Conservation (phyloP, 176 grass and related monocot species). For the Ampelocalamus luodianensis region DNA sequence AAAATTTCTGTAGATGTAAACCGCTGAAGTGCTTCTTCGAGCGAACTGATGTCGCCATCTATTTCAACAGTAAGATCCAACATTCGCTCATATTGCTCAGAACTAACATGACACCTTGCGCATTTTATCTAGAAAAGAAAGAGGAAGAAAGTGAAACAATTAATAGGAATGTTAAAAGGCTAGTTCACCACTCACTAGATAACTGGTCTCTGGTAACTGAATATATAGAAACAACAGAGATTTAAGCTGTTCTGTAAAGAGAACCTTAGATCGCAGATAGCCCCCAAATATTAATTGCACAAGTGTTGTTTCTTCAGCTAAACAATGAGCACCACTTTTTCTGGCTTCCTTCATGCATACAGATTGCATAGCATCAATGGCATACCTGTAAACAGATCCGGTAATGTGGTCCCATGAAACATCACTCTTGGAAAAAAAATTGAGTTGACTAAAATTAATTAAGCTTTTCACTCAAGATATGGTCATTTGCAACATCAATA, state of each 20-base stretch:
- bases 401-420: slow-evolving; percentile 25
- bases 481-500: slow-evolving; percentile 22
- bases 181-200: not conserved
- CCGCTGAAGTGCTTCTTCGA: slow-evolving; percentile 80
- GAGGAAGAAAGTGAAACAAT: slow-evolving; percentile 15
- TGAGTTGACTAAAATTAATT: slow-evolving; percentile 21
- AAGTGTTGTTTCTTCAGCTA: slow-evolving; percentile 82
- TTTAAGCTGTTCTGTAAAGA: slow-evolving; percentile 29
- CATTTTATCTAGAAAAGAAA: slow-evolving; percentile 81
- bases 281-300: slow-evolving; percentile 95
- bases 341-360: slow-evolving; percentile 81
- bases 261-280: slow-evolving; percentile 92
- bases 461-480: not conserved
- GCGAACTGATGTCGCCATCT: slow-evolving; percentile 80
- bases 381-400: slow-evolving; percentile 64
- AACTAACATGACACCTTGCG: slow-evolving; percentile 66
- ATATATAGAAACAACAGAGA: slow-evolving; percentile 33
- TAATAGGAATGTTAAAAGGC: slow-evolving; percentile 3
- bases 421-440: slow-evolving; percentile 23
- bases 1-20: slow-evolving; percentile 93
- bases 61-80: slow-evolving; percentile 97
- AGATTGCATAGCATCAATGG: slow-evolving; percentile 94
- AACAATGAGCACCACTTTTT: slow-evolving; percentile 43
- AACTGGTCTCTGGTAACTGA: not conserved
- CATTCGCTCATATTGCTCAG: slow-evolving; percentile 77